These are phyloP conservation scores for Leptomonas seymouri DNA, from an alignment of 208 protist species.

Conservation along the genomic window DNA sequence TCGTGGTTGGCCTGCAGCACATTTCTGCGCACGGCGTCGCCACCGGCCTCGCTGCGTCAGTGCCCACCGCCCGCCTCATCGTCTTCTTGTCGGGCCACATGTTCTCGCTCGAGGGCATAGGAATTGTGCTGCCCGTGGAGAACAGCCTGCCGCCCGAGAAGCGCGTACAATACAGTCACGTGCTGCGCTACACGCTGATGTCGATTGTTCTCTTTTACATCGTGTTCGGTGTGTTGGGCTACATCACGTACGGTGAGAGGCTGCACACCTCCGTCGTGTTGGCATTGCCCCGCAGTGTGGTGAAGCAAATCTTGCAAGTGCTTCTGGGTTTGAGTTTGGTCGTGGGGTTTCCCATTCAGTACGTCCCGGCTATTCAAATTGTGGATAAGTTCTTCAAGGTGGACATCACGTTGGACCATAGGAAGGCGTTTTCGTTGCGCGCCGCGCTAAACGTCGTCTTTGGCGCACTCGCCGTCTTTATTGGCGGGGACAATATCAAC, in stretches of 20 bases:
- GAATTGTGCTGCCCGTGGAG: constrained; percentile 76
- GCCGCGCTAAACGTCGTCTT: constrained; percentile 58
- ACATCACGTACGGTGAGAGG: constrained; percentile 70
- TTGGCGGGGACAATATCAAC: constrained; percentile 78
- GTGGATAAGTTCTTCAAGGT: constrained; percentile 65
- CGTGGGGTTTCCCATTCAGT: constrained; percentile 82
- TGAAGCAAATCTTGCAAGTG: constrained; percentile 54
- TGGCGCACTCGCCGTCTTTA: constrained; percentile 48
- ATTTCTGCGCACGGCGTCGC: constrained; percentile 48
- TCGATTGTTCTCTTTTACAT: constrained; percentile 66
- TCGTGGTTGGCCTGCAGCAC: constrained; percentile 45
- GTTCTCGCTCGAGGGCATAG: constrained; percentile 82
- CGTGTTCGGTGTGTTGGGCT: constrained; percentile 68
- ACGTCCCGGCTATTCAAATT: constrained; percentile 83
- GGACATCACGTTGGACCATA: constrained; percentile 26
- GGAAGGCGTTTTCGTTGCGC: constrained; percentile 49
- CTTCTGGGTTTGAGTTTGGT: constrained; percentile 72
- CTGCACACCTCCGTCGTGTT: constrained; percentile 74
- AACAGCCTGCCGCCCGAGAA: constrained; percentile 67
- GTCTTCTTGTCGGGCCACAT: constrained; percentile 82
- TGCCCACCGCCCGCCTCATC: constrained; percentile 50
- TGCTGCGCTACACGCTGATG: constrained; percentile 63
- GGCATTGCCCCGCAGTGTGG: constrained; percentile 48
- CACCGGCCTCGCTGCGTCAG: constrained; percentile 28
- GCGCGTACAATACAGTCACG: constrained; percentile 36